Percentiles rank a stretch among this genome's conserved stretches.
phyloP scores from a whole-genome alignment of 2,329 filamentous ascomycete genomes.

The Plenodomus lindquistii region DNA sequence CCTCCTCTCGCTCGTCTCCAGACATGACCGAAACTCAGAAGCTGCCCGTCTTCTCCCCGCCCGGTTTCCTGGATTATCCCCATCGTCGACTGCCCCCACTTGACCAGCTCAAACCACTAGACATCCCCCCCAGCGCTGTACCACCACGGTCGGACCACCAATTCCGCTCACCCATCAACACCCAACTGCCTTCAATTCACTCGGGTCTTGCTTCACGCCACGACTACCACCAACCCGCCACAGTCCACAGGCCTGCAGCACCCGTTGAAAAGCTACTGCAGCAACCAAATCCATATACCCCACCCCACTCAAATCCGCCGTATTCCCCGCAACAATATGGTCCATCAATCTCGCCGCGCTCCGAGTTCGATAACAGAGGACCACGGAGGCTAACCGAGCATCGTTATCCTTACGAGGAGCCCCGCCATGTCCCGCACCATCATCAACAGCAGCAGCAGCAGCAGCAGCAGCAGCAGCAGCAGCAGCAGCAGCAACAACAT shows the following conservation, averaged over 20 bases:
- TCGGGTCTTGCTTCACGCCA: constrained; percentile 36
- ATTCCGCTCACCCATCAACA: constrained; percentile 44
- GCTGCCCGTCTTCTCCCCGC: constrained; percentile 46
- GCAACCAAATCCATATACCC: constrained; percentile 44
- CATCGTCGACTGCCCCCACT: constrained; percentile 47
- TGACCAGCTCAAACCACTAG: constrained; percentile 45
- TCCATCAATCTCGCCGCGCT: constrained; percentile 42
- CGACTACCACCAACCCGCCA: constrained; percentile 27
- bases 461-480: neutral
- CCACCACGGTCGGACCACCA: constrained; percentile 44
- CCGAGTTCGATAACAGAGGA: constrained; percentile 37
- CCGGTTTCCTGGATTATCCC: constrained; percentile 46
- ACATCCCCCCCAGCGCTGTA: constrained; percentile 45
- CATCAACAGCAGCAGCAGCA: constrained; percentile 3
- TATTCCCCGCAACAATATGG: constrained; percentile 47
- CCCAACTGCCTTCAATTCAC: constrained; percentile 43
- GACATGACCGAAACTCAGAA: constrained; percentile 54
- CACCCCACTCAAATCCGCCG: constrained; percentile 44
- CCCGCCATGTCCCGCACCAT: constrained; percentile 31
- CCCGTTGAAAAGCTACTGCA: constrained; percentile 43
- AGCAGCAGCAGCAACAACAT: neutral
- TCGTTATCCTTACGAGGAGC: constrained; percentile 40
- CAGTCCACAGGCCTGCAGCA: constrained; percentile 32
- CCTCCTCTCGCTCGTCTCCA: constrained; percentile 36
- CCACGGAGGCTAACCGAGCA: constrained; percentile 35